phyloP scores from a whole-genome alignment of 768 basidiomycete genomes.

The Gyrodon lividus region DNA sequence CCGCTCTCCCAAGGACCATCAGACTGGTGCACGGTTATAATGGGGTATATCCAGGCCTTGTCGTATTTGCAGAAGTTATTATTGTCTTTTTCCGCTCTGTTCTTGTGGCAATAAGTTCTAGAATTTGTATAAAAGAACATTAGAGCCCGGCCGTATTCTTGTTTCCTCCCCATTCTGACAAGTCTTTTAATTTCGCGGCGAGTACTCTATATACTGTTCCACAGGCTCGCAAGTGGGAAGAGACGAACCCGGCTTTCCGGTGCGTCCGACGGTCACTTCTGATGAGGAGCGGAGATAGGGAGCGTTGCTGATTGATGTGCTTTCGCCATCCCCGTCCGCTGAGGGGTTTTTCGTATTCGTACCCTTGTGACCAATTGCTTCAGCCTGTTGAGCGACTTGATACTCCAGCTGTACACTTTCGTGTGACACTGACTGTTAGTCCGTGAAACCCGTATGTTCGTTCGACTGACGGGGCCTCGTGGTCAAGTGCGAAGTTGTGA shows the following conservation, averaged over 20 bases:
- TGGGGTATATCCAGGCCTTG: background rate
- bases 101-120: constrained; percentile 20
- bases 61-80: constrained; percentile 1
- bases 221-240: background rate
- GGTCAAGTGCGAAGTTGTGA: no score
- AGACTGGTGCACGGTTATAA: background rate
- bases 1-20: background rate
- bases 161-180: background rate
- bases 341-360: background rate
- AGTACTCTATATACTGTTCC: no score
- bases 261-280: background rate
- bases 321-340: background rate
- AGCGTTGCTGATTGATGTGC: background rate
- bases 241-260: background rate
- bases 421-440: background rate
- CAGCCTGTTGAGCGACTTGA: background rate
- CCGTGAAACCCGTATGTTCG: background rate
- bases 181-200: background rate
- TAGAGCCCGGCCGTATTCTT: background rate
- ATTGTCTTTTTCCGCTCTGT: constrained; percentile 5
- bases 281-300: no score
- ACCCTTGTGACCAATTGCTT: background rate
- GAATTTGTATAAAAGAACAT: constrained; percentile 5
- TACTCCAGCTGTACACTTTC: background rate
- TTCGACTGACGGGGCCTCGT: no score